Conservation (phyloP, 1,284 basidiomycete species). For the Microbotryum saponariae region DNA sequence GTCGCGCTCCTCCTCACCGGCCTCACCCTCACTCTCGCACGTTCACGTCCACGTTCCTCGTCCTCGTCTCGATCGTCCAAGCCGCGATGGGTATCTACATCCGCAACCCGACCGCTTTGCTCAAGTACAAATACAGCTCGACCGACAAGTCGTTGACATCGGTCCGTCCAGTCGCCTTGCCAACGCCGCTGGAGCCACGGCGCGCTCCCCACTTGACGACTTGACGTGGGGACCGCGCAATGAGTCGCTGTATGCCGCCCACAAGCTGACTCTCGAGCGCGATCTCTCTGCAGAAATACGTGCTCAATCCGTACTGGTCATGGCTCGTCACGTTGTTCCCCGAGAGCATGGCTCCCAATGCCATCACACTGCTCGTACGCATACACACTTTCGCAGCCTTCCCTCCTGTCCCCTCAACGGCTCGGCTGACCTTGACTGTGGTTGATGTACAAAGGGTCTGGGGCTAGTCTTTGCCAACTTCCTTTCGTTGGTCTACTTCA, state of each 20-base stretch:
- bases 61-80: not conserved
- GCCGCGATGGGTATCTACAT: conserved; percentile 38
- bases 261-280: no score
- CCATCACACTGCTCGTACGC: conserved; percentile 54
- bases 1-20: no score
- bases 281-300: conserved; percentile 55
- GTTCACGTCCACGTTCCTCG: not conserved
- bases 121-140: conserved; percentile 53
- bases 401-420: not conserved
- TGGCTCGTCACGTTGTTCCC: conserved; percentile 91
- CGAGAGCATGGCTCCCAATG: conserved; percentile 75
- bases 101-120: conserved; percentile 39
- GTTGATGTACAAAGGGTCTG: conserved; percentile 50
- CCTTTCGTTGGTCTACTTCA: conserved; percentile 68
- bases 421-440: conserved; percentile 62
- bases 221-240: no score
- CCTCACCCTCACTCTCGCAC: not conserved
- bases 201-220: not conserved
- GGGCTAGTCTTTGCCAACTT: conserved; percentile 78
- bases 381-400: conserved; percentile 44
- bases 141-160: conserved; percentile 48
- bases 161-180: conserved; percentile 8
- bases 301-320: conserved; percentile 88
- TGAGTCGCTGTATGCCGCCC: no score
- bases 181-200: no score